A percentile compares a stretch with the other conserved stretches of the same genome.
These are phyloP conservation scores for Monascus ruber DNA, from an alignment of 2,329 filamentous ascomycete genomes.

Conservation along the genomic window DNA sequence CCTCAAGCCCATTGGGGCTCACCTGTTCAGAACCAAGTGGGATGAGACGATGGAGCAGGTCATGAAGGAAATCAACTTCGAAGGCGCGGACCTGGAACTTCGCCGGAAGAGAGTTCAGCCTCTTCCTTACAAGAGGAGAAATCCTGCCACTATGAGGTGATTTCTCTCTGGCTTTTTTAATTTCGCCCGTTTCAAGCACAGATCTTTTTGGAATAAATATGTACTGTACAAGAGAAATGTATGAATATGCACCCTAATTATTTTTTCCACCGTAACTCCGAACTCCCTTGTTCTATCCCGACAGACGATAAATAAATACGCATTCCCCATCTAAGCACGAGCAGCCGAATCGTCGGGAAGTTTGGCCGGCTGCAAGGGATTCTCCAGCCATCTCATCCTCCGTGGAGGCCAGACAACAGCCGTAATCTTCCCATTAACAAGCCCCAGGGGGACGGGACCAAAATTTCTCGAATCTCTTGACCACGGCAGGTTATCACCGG, in stretches of 20 bases:
- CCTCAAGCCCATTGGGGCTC: slow-evolving; percentile 66
- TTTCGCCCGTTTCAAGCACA: slow-evolving; percentile 9
- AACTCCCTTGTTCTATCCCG: slow-evolving; percentile 12
- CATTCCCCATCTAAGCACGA: too few species aligned
- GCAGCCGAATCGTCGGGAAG: slow-evolving; percentile 4
- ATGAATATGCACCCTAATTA: slow-evolving; percentile 27
- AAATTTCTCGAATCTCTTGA: slow-evolving; percentile 80
- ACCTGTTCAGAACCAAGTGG: slow-evolving; percentile 80
- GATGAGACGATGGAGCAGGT: slow-evolving; percentile 79
- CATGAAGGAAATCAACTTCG: slow-evolving; percentile 67
- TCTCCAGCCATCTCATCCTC: slow-evolving; percentile 25
- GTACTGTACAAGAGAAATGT: slow-evolving; percentile 34
- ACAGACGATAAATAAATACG: too few species aligned
- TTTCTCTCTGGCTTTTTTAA: slow-evolving; percentile 6
- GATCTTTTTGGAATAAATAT: slow-evolving; percentile 16
- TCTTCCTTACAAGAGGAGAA: slow-evolving; percentile 52
- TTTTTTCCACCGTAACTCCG: slow-evolving; percentile 10
- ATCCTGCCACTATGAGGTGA: slow-evolving; percentile 36
- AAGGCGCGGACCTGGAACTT: slow-evolving; percentile 73
- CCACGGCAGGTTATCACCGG: slow-evolving; percentile 74
- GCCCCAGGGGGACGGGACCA: slow-evolving; percentile 72
- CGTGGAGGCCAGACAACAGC: slow-evolving; percentile 34
- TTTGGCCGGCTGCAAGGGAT: slow-evolving; percentile 24
- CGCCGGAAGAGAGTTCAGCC: slow-evolving; percentile 65
- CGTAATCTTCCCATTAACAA: slow-evolving; percentile 74